These are phyloP conservation scores for Fusarium mangiferae DNA, from an alignment of 2,329 filamentous ascomycete genomes.

Conservation along the genomic window DNA sequence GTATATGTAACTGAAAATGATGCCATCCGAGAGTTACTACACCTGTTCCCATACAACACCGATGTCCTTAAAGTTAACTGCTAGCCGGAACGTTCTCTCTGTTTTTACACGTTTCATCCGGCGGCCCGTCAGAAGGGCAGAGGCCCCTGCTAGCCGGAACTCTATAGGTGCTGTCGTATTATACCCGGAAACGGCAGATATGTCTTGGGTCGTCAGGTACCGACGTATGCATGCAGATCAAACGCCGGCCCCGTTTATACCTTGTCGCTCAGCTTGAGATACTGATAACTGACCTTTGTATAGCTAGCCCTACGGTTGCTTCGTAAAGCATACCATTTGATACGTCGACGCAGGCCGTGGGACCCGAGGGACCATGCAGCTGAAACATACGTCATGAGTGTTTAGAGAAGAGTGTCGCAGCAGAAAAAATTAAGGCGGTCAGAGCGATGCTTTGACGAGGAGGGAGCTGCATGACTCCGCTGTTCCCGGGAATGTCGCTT, in stretches of 20 bases:
- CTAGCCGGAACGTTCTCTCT: not conserved
- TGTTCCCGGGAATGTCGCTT: not conserved
- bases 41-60: fast-evolving
- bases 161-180: not conserved
- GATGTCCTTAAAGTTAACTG: not conserved
- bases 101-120: not conserved
- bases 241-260: fast-evolving
- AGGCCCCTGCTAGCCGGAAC: not conserved
- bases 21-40: not conserved
- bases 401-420: fast-evolving
- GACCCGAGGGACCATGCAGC: not conserved
- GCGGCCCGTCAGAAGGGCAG: not conserved
- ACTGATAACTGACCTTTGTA: not conserved
- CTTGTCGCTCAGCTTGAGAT: too few species aligned
- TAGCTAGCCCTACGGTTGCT: not conserved
- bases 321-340: not conserved
- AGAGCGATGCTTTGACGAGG: not conserved
- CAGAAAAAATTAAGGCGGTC: not conserved
- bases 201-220: not conserved
- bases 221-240: not conserved
- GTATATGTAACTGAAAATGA: not conserved
- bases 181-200: not conserved
- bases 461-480: not conserved
- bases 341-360: not conserved
- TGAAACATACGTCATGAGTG: not conserved